Evolutionary conservation across 1,139 yeast genomes (phyloP).

Genomic region (Kodamaea arcana): DNA sequence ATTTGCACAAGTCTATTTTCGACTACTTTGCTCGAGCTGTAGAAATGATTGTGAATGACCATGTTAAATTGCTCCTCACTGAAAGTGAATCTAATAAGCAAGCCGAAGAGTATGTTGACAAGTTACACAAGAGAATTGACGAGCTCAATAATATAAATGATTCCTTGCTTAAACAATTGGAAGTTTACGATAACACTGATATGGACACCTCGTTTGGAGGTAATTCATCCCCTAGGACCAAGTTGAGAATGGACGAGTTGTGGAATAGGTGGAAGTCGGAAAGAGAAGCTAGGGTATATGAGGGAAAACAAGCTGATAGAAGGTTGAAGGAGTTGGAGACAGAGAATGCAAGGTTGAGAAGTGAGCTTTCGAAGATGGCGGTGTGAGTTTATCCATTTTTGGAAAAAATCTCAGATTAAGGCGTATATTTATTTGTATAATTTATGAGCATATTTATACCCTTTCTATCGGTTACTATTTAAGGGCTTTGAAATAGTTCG

Average conservation of each 20-base stretch:
- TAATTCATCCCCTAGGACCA: constrained; percentile 31
- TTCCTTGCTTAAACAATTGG: constrained; percentile 18
- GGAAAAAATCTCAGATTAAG: no score
- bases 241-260: constrained; percentile 56
- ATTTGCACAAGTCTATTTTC: constrained; percentile 51
- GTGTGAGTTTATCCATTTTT: no score
- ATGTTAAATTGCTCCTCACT: constrained; percentile 41
- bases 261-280: constrained; percentile 66
- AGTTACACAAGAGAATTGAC: constrained; percentile 29
- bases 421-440: no score
- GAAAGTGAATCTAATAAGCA: constrained; percentile 20
- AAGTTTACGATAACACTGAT: constrained; percentile 10
- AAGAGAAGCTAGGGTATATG: constrained; percentile 63
- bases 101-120: constrained; percentile 22
- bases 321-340: constrained; percentile 51
- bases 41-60: constrained; percentile 54
- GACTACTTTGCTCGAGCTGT: constrained; percentile 59
- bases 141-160: constrained; percentile 28
- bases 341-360: constrained; percentile 46
- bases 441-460: no score
- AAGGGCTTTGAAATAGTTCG: no score
- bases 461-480: no score
- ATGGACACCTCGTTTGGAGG: constrained; percentile 7
- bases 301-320: constrained; percentile 50
- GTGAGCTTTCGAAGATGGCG: constrained; percentile 11